A percentile compares a stretch with the other conserved stretches of the same genome.
These are phyloP conservation scores for Chrysoporthe puriensis DNA, from an alignment of 2,329 filamentous ascomycete species.

Conservation along the genomic window DNA sequence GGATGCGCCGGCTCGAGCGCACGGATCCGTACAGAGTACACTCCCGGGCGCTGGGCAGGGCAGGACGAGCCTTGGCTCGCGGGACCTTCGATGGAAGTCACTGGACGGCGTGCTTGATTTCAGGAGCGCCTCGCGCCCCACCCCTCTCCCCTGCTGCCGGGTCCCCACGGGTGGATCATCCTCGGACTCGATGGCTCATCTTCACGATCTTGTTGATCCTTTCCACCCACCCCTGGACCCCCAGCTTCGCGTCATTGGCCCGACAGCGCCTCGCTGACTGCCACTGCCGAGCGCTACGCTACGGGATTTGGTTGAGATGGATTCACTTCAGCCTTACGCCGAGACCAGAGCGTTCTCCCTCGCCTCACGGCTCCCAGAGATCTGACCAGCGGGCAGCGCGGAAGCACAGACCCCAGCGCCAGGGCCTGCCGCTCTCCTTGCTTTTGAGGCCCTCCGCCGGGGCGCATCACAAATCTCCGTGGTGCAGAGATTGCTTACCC, in stretches of 20 bases:
- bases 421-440: not conserved
- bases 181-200: slow-evolving; percentile 17
- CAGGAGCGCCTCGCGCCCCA: slow-evolving; percentile 23
- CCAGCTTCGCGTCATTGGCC: slow-evolving; percentile 19
- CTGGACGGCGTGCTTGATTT: slow-evolving; percentile 24
- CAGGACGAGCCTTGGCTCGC: not conserved
- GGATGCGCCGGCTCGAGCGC: not conserved
- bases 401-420: not conserved
- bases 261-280: not conserved
- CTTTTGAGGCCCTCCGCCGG: not conserved
- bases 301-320: slow-evolving; percentile 19
- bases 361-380: not conserved
- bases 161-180: slow-evolving; percentile 21
- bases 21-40: too few relatives aligned
- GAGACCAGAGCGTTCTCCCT: not conserved
- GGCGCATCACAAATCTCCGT: slow-evolving; percentile 19
- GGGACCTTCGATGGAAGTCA: not conserved
- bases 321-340: slow-evolving; percentile 27
- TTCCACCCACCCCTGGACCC: slow-evolving; percentile 3
- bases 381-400: not conserved
- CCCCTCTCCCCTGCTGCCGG: slow-evolving; percentile 16
- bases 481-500: slow-evolving; percentile 13
- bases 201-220: slow-evolving; percentile 23
- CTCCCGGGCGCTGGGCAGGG: not conserved
- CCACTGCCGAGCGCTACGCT: slow-evolving; percentile 27